Conservation (phyloP, 2,329 filamentous ascomycete genomes). For the Fusarium transvaalense region DNA sequence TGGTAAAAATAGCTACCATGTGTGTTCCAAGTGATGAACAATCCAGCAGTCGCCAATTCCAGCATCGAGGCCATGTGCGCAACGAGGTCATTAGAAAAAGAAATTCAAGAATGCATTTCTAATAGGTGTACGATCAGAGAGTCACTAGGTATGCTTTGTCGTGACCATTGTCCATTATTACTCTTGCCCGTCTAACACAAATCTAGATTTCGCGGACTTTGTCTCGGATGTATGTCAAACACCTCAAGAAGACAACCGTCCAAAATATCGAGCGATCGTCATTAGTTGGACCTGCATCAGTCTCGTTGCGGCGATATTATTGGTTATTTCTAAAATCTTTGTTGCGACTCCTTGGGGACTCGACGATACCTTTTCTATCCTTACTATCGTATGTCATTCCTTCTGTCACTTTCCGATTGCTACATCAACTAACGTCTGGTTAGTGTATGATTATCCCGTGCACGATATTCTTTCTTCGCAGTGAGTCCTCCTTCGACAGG, state of each 20-base stretch:
- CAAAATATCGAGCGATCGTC: not conserved
- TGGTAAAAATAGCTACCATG: not conserved
- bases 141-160: not conserved
- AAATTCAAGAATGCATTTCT: not conserved
- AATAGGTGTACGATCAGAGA: not conserved
- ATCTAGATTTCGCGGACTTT: not conserved
- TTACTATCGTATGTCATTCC: not conserved
- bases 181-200: not conserved
- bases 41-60: not conserved
- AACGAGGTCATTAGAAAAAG: not conserved
- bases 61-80: not conserved
- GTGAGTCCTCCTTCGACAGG: not conserved
- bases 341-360: not conserved
- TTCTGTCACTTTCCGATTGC: not conserved
- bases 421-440: fast-evolving
- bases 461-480: not conserved
- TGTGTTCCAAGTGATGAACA: not conserved
- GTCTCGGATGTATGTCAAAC: not conserved
- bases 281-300: not conserved
- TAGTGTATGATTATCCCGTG: not conserved
- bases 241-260: not conserved
- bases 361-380: not conserved
- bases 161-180: fast-evolving
- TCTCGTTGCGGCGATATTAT: fast-evolving
- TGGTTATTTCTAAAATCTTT: not conserved